Conservation (phyloP, 2,329 filamentous ascomycete species). For the Trichoderma sp. region DNA sequence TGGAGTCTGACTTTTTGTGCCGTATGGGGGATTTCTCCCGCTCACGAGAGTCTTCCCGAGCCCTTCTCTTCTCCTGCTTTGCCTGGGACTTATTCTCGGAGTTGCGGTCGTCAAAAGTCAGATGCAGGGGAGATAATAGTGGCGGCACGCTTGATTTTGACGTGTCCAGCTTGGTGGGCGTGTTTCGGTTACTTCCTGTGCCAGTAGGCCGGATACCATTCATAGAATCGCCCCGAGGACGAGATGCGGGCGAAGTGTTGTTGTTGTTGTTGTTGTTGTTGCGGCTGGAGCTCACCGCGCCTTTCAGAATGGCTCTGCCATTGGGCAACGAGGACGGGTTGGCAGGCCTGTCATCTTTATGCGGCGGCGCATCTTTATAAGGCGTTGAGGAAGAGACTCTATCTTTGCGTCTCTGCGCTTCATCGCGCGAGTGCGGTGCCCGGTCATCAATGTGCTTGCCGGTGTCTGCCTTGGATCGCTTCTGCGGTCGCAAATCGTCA, state of each 20-base stretch:
- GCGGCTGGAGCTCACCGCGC: slow-evolving; percentile 31
- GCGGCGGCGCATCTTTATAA: slow-evolving; percentile 34
- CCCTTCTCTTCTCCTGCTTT: slow-evolving; percentile 39
- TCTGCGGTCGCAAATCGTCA: slow-evolving; percentile 47
- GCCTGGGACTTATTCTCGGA: slow-evolving; percentile 35
- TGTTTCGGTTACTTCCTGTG: slow-evolving; percentile 38
- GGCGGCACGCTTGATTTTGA: slow-evolving; percentile 50
- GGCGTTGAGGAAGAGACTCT: slow-evolving; percentile 30
- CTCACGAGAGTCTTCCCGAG: slow-evolving; percentile 35
- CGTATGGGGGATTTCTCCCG: slow-evolving; percentile 36
- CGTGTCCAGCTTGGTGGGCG: slow-evolving; percentile 43
- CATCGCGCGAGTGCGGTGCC: slow-evolving; percentile 38
- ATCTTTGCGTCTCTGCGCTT: slow-evolving; percentile 38
- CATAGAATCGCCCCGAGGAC: slow-evolving; percentile 43
- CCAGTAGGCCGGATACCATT: slow-evolving; percentile 46
- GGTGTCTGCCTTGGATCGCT: slow-evolving; percentile 48
- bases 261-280: slow-evolving; percentile 38
- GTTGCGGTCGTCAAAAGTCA: slow-evolving; percentile 44
- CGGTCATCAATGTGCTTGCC: slow-evolving; percentile 38
- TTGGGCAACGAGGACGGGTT: slow-evolving; percentile 40
- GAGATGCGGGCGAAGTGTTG: slow-evolving; percentile 42
- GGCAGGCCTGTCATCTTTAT: slow-evolving; percentile 34
- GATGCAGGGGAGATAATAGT: slow-evolving; percentile 54
- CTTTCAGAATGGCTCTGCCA: slow-evolving; percentile 41
- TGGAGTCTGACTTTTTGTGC: slow-evolving; percentile 34